Evolutionary conservation across 2,329 filamentous ascomycete species (phyloP).

Genomic region (Beauveria varroae): DNA sequence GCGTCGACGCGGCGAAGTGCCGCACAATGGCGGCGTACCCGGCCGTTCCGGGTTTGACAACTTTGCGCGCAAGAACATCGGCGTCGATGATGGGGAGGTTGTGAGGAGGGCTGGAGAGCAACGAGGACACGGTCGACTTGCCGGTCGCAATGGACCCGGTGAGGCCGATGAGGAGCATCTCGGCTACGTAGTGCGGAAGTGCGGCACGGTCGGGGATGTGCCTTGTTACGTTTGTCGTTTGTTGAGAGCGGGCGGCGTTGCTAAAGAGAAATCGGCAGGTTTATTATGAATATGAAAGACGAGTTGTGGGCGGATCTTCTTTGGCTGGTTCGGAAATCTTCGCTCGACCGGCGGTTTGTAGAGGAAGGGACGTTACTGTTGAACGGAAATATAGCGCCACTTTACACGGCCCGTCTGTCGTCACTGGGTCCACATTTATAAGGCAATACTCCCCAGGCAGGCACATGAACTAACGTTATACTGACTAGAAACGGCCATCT

Average conservation of each 20-base stretch:
- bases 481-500: no score
- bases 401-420: not conserved
- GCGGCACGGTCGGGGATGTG: not conserved
- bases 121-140: conserved; percentile 87
- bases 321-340: no score
- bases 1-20: conserved; percentile 75
- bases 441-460: no score
- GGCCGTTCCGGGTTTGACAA: conserved; percentile 83
- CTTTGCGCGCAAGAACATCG: conserved; percentile 83
- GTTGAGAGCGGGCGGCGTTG: no score
- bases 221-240: no score
- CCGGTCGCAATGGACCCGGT: conserved; percentile 97
- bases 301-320: no score
- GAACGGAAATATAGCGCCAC: not conserved
- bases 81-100: conserved; percentile 88
- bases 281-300: not conserved
- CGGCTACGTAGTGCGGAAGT: not conserved
- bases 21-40: conserved; percentile 77
- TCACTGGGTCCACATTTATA: not conserved
- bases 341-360: not conserved
- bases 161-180: conserved; percentile 89
- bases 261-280: no score
- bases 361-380: not conserved
- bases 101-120: conserved; percentile 75
- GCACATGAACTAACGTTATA: no score